These are phyloP conservation scores for Diaporthe ampelina DNA, from an alignment of 2,329 filamentous ascomycete genomes.

Conservation along the genomic window DNA sequence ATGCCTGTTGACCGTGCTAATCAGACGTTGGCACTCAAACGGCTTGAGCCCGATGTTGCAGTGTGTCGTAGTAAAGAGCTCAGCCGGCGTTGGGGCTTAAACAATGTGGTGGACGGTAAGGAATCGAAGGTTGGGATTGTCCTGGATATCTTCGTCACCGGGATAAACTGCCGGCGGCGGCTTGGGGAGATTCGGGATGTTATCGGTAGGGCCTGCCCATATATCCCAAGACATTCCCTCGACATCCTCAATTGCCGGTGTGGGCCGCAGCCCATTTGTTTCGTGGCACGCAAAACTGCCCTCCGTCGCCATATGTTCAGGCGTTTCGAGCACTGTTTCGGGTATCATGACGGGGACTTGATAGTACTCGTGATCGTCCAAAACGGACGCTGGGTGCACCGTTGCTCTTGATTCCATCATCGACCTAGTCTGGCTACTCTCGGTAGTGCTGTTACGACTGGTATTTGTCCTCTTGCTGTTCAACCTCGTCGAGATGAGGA, in stretches of 20 bases:
- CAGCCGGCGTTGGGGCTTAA: not conserved
- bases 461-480: not conserved
- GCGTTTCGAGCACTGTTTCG: constrained; percentile 19
- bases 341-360: constrained; percentile 28
- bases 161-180: not conserved
- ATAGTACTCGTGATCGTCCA: constrained; percentile 19
- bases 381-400: not conserved
- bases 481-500: not conserved
- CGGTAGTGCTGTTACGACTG: not conserved
- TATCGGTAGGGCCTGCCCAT: not conserved
- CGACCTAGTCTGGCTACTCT: constrained; percentile 12
- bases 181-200: not conserved
- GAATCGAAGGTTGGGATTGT: constrained; percentile 11
- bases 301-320: not conserved
- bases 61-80: not conserved
- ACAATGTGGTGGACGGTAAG: constrained; percentile 13
- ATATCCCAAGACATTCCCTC: not conserved
- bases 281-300: not conserved
- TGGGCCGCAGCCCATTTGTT: too few species aligned
- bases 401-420: constrained; percentile 14
- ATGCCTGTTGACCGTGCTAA: too few species aligned
- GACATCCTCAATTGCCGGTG: not conserved
- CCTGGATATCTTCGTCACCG: not conserved
- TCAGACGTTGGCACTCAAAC: too few species aligned
- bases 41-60: not conserved